Evolutionary conservation across 352 stramenopile species (phyloP).

Genomic region (Phytophthora colocasiae): DNA sequence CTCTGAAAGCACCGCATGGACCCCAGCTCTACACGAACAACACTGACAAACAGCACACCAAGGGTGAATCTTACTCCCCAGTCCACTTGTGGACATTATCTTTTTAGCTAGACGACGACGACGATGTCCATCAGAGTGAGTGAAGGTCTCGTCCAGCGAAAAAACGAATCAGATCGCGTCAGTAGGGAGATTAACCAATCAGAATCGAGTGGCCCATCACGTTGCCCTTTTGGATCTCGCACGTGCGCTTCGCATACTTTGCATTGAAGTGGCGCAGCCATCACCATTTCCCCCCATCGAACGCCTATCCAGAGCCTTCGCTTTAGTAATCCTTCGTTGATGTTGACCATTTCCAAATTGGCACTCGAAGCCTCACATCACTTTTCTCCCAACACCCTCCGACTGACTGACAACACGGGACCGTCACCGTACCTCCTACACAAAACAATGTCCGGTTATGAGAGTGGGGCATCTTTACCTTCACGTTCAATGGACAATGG

Average conservation of each 20-base stretch:
- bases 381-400: not conserved
- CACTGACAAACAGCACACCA: not conserved
- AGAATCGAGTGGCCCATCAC: conserved; percentile 9
- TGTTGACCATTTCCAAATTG: conserved; percentile 34
- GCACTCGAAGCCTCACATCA: conserved; percentile 28
- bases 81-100: too few relatives aligned
- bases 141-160: conserved; percentile 32
- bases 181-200: conserved; percentile 36
- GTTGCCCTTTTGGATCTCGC: conserved; percentile 25
- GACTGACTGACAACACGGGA: not conserved
- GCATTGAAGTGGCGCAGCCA: conserved; percentile 38
- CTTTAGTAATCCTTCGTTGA: conserved; percentile 4
- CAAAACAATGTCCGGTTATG: conserved; percentile 46
- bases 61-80: too few relatives aligned
- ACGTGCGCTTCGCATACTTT: conserved; percentile 27
- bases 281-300: conserved; percentile 18
- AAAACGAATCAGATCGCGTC: conserved; percentile 36
- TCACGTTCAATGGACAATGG: conserved; percentile 37
- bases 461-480: conserved; percentile 38
- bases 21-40: not conserved
- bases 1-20: not conserved
- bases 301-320: conserved; percentile 8
- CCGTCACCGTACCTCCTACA: not conserved
- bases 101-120: too few relatives aligned
- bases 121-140: not conserved